Percentiles rank a stretch among this genome's conserved stretches.
These are phyloP conservation scores for Aegilops bicornis DNA, from an alignment of 176 grass and related monocot species.

Conservation along the genomic window DNA sequence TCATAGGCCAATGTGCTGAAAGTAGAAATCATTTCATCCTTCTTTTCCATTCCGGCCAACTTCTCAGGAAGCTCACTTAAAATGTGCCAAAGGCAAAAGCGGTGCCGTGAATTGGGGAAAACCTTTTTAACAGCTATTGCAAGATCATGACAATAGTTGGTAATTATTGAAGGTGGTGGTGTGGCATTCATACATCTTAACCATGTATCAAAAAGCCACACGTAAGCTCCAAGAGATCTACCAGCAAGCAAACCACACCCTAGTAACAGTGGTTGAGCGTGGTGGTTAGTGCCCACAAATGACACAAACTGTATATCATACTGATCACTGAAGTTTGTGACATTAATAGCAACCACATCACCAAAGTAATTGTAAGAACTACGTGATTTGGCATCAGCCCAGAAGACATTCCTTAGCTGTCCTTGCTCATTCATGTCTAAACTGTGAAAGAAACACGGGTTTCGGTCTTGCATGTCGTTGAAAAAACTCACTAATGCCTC, in stretches of 20 bases:
- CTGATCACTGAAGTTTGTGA: constrained; percentile 57
- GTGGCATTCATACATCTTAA: constrained; percentile 72
- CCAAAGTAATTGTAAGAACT: constrained; percentile 67
- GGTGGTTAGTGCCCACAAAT: constrained; percentile 70
- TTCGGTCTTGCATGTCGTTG: constrained; percentile 73
- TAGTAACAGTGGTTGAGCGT: constrained; percentile 62
- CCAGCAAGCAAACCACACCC: constrained; percentile 73
- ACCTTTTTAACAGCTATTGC: constrained; percentile 66
- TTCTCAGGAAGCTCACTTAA: constrained; percentile 68
- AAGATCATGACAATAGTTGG: constrained; percentile 61
- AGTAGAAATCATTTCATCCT: constrained; percentile 52
- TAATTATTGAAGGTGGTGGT: constrained; percentile 72
- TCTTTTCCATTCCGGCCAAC: constrained; percentile 51
- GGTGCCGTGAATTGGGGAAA: constrained; percentile 59
- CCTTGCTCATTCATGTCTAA: constrained; percentile 89
- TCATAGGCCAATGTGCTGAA: constrained; percentile 61
- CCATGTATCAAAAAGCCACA: constrained; percentile 83
- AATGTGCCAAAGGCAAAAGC: constrained; percentile 77
- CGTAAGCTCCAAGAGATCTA: constrained; percentile 58
- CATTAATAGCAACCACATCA: constrained; percentile 76
- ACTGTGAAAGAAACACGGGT: constrained; percentile 71
- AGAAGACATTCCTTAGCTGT: constrained; percentile 77
- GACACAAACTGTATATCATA: constrained; percentile 72
- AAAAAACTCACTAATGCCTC: constrained; percentile 68
- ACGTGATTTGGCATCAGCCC: constrained; percentile 78